Base-by-base conservation (phyloP, 768 basidiomycete genomes). In the Suillus fuscotomentosus region DNA sequence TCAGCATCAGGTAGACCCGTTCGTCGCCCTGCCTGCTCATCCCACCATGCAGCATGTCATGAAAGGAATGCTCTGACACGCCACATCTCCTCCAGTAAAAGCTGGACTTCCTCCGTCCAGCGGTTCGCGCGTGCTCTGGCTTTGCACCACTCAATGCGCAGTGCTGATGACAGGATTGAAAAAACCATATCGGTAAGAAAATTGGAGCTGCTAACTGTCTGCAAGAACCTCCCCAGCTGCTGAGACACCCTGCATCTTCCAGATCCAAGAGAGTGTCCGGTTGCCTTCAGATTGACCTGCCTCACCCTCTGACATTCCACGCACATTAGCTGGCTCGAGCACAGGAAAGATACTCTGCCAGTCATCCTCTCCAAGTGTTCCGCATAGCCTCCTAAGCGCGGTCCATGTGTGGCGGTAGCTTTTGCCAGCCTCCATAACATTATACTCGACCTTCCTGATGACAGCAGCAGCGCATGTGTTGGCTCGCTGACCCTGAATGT, bases 1-100 rank as follows among this genome's bases (percentile, higher is more conserved):
- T 42, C 42, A 42, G 42, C 42, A 42, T 42, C 42, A 43, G 42
- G 42, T 3, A 43, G 17, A 20, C 42, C 42, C 17, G 17, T 43
- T 43, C 42, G 1, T 43, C 42, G 11, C 42, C 42, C 56, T 17
- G 34, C 36, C 15, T 57, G 56, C 24, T 38, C 36, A 57, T 57
- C 56, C 75, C 75, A 74, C 59, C 66, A 65, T 5, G 20, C 3
- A 2, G 61, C 66, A 43, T 72, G 69, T 71, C 70, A 76, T 0
- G 54, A 56, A 10, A 76, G 67, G 45, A 69, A 73, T 24, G 47
- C 50, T 5, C 70, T 42, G 6, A 73, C 71, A 5, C 67, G 66
- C 1, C 50, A 47, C 71, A 76, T 76, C 60, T 76, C 75, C 60
- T 76, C 75, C 14, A 55, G 56, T 4, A 74, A 53, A 8, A 75